Conservation (phyloP, 2,329 filamentous ascomycete species). For the Aulographum hederae region DNA sequence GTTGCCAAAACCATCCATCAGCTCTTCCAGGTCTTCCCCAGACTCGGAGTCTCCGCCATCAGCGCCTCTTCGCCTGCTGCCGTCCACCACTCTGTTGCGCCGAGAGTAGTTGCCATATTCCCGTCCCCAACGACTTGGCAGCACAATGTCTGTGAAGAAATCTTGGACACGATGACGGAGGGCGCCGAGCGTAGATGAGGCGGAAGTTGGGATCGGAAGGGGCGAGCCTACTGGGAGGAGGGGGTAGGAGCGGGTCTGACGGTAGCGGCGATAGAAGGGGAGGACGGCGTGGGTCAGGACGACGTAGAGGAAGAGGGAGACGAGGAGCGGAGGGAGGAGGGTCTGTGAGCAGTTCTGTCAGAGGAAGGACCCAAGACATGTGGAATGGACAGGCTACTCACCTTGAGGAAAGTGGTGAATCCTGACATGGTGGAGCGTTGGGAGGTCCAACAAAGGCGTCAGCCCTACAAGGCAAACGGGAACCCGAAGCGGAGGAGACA, state of each 20-base stretch:
- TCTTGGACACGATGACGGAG: background rate
- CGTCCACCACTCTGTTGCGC: background rate
- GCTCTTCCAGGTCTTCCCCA: background rate
- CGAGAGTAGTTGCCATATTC: too few species aligned
- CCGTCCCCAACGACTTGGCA: too few species aligned
- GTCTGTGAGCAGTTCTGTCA: slow-evolving; percentile 12
- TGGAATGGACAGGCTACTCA: slow-evolving; percentile 2
- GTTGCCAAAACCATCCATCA: background rate
- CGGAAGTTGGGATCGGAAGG: background rate
- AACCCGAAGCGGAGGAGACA: too few species aligned
- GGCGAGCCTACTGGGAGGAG: slow-evolving; percentile 21
- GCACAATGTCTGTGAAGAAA: background rate
- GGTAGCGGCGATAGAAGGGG: slow-evolving; percentile 24
- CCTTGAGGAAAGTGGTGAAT: slow-evolving; percentile 10
- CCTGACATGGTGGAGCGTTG: too few species aligned
- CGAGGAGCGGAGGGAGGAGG: slow-evolving; percentile 25
- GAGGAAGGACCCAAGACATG: too few species aligned
- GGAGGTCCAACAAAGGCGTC: too few species aligned
- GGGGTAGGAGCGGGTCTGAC: slow-evolving; percentile 24
- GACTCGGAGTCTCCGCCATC: background rate
- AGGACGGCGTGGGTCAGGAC: slow-evolving; percentile 21
- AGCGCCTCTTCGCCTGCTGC: background rate
- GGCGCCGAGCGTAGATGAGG: background rate
- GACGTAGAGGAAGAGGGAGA: slow-evolving; percentile 23
- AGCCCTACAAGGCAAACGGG: too few species aligned